These are phyloP conservation scores for Rhodotorula paludigena DNA, from an alignment of 768 basidiomycete genomes.

Conservation along the genomic window DNA sequence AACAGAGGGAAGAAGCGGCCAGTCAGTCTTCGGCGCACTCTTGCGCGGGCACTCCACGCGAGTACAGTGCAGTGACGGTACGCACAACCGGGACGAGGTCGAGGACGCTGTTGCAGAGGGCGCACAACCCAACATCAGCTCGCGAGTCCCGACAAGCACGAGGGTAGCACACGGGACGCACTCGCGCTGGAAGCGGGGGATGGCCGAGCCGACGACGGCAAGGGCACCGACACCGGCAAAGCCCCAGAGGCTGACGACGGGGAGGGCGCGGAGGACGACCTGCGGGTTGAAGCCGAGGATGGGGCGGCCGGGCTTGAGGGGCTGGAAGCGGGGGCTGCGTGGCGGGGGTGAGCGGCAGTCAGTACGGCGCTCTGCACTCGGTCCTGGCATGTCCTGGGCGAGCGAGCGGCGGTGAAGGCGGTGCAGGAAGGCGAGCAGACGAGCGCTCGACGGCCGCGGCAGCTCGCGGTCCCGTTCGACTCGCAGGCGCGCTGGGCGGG, in stretches of 20 bases:
- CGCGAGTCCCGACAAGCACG: not conserved
- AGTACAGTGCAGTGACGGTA: not conserved
- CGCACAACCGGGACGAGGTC: constrained; percentile 6
- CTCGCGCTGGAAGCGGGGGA: constrained; percentile 30
- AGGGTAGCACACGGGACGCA: not conserved
- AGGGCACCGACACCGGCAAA: constrained; percentile 25
- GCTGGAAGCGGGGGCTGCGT: constrained; percentile 7
- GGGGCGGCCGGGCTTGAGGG: constrained; percentile 7
- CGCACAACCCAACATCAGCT: not conserved
- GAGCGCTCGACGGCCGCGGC: too few relatives aligned
- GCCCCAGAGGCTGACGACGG: constrained; percentile 6
- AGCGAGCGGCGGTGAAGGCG: too few relatives aligned
- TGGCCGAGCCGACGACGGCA: constrained; percentile 14
- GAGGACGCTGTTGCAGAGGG: not conserved
- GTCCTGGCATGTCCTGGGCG: too few relatives aligned
- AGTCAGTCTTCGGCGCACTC: too few relatives aligned
- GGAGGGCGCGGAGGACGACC: too few relatives aligned
- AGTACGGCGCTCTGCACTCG: too few relatives aligned
- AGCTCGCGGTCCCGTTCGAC: too few relatives aligned
- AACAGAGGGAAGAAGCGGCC: not conserved
- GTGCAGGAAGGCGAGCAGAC: too few relatives aligned
- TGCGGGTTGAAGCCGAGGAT: constrained; percentile 13
- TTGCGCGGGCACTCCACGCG: too few relatives aligned
- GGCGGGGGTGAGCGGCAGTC: not conserved
- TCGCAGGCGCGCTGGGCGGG: too few relatives aligned